Percentiles rank a stretch among this genome's conserved stretches.
Evolutionary conservation across 2,329 filamentous ascomycete species (phyloP).

Genomic region (Colletotrichum salicis): DNA sequence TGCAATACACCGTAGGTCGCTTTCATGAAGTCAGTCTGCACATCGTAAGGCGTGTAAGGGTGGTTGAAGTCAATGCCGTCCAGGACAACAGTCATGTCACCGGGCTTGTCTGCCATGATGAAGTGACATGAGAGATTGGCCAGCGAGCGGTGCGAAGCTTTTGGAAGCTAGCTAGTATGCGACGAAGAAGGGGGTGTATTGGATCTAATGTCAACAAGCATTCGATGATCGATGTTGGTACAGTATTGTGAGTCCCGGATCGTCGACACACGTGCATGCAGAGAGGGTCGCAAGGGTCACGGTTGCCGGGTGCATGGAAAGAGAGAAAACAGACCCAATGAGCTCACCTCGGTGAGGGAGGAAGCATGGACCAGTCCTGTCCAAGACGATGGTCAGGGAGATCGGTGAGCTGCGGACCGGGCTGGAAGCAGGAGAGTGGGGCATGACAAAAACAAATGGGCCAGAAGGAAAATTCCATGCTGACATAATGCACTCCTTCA

Average conservation of each 20-base stretch:
- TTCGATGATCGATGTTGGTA: neutral
- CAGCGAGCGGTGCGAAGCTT: neutral
- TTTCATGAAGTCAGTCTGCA: conserved; percentile 89
- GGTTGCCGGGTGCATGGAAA: neutral
- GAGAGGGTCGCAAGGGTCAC: neutral
- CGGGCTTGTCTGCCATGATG: conserved; percentile 9
- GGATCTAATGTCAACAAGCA: neutral
- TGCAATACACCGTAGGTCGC: conserved; percentile 83
- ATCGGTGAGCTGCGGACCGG: neutral
- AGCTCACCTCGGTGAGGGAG: neutral
- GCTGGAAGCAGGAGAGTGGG: neutral
- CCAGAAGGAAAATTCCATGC: neutral
- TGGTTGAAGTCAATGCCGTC: conserved; percentile 79
- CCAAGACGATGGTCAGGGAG: neutral
- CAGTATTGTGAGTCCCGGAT: neutral
- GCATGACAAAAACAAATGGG: neutral
- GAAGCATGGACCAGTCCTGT: neutral
- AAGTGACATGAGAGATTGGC: neutral
- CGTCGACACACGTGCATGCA: neutral
- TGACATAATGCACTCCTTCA: neutral
- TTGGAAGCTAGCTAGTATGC: too few relatives aligned
- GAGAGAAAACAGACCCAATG: neutral
- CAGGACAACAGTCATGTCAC: conserved; percentile 40
- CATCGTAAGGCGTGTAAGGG: conserved; percentile 86
- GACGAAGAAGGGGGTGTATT: too few relatives aligned